A percentile compares a stretch with the other conserved stretches of the same genome.
These are phyloP conservation scores for Nannizzia gypsea DNA, from an alignment of 2,329 filamentous ascomycete genomes.

Conservation along the genomic window DNA sequence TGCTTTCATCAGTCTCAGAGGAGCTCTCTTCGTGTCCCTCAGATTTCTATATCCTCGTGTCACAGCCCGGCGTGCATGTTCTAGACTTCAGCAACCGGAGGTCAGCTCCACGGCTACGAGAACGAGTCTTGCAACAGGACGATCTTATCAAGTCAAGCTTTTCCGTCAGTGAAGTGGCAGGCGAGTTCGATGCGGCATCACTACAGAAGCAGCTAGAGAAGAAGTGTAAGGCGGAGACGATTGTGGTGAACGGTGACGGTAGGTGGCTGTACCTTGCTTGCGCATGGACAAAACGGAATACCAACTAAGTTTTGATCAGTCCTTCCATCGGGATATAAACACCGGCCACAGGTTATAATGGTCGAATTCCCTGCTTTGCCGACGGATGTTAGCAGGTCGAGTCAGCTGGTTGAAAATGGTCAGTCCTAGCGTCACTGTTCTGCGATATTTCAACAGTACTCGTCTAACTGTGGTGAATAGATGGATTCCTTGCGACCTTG, in stretches of 20 bases:
- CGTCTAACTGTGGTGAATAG: slow-evolving; percentile 19
- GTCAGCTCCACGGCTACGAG: slow-evolving; percentile 43
- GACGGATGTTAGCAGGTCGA: slow-evolving; percentile 24
- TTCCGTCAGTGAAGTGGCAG: slow-evolving; percentile 43
- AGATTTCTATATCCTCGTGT: slow-evolving; percentile 62
- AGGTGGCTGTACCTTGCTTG: slow-evolving; percentile 14
- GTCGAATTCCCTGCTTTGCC: slow-evolving; percentile 36
- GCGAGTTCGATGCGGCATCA: slow-evolving; percentile 34
- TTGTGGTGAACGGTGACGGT: slow-evolving; percentile 35
- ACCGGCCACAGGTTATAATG: slow-evolving; percentile 33
- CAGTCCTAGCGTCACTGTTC: slow-evolving; percentile 13
- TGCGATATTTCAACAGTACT: not conserved
- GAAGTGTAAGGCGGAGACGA: slow-evolving; percentile 37
- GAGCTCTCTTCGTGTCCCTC: slow-evolving; percentile 57
- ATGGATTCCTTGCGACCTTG: slow-evolving; percentile 38
- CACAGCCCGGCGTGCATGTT: slow-evolving; percentile 61
- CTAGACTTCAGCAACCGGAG: slow-evolving; percentile 50
- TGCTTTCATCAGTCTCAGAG: slow-evolving; percentile 33
- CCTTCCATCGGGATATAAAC: slow-evolving; percentile 26
- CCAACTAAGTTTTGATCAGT: not conserved
- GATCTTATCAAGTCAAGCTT: slow-evolving; percentile 44
- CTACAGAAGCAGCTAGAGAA: slow-evolving; percentile 34
- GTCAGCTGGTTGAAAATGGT: slow-evolving; percentile 36
- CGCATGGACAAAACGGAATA: not conserved
- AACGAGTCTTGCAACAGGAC: slow-evolving; percentile 38